These are phyloP conservation scores for Sporothrix variecibatus DNA, from an alignment of 2,329 filamentous ascomycete genomes.

Conservation along the genomic window DNA sequence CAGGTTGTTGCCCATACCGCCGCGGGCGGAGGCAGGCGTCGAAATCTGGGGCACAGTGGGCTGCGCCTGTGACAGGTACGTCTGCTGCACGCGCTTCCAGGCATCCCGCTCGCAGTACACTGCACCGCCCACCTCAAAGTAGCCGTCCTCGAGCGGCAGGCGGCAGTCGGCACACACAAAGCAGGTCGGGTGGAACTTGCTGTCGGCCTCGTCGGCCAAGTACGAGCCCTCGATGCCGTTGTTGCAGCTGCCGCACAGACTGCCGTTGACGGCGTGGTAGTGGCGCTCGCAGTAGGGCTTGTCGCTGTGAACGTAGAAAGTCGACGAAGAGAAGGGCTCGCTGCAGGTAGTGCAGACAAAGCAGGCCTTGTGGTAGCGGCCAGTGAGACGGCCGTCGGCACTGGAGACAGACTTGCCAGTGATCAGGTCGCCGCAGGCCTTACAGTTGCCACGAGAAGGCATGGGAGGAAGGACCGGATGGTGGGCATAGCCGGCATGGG, in stretches of 20 bases:
- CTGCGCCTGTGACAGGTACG: not conserved
- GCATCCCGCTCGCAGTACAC: constrained; percentile 89
- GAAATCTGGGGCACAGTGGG: not conserved
- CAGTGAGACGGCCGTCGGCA: constrained; percentile 86
- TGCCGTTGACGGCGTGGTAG: constrained; percentile 89
- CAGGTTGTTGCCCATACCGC: constrained; percentile 18
- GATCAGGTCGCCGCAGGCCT: constrained; percentile 77
- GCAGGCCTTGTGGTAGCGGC: constrained; percentile 91
- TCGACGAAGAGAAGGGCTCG: constrained; percentile 78
- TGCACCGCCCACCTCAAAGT: constrained; percentile 81
- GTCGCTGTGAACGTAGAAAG: constrained; percentile 90
- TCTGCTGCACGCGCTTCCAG: constrained; percentile 51
- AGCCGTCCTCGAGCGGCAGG: constrained; percentile 74
- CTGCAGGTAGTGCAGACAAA: constrained; percentile 88
- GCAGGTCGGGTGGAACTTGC: constrained; percentile 86
- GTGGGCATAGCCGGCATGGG: not conserved
- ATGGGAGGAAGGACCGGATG: constrained; percentile 33
- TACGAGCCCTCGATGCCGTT: constrained; percentile 92
- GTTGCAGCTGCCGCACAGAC: constrained; percentile 77
- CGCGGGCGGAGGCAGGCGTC: not conserved
- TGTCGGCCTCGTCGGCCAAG: constrained; percentile 73
- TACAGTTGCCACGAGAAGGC: constrained; percentile 71
- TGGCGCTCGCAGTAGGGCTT: constrained; percentile 87
- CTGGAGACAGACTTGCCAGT: constrained; percentile 91
- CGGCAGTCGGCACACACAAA: constrained; percentile 82